phyloP scores from a whole-genome alignment of 2,329 filamentous ascomycete genomes.

The Tolypocladium pustulatum region DNA sequence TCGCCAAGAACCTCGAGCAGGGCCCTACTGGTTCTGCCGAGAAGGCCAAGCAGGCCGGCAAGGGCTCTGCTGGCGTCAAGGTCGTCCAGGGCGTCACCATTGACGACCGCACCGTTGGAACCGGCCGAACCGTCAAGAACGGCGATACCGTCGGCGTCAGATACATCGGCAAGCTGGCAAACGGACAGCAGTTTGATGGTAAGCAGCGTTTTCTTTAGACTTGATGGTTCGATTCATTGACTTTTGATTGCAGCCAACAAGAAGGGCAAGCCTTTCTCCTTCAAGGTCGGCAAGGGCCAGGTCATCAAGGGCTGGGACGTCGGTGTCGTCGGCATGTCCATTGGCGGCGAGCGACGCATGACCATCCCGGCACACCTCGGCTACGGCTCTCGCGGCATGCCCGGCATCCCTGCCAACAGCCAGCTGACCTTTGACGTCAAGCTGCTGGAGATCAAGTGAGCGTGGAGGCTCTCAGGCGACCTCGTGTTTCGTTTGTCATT shows the following conservation, averaged over 20 bases:
- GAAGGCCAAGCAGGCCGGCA: constrained; percentile 26
- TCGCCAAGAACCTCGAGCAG: constrained; percentile 97
- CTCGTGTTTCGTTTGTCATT: background rate
- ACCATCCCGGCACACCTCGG: constrained; percentile 79
- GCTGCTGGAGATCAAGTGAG: constrained; percentile 72
- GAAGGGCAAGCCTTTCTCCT: constrained; percentile 94
- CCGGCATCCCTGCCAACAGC: constrained; percentile 86
- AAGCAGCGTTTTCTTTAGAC: constrained; percentile 26
- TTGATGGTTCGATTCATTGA: background rate
- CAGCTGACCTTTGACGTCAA: constrained; percentile 88
- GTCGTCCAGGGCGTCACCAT: constrained; percentile 80
- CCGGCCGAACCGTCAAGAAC: constrained; percentile 75
- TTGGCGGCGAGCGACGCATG: constrained; percentile 87
- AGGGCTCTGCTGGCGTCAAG: constrained; percentile 57
- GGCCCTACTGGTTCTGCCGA: constrained; percentile 68
- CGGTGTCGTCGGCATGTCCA: constrained; percentile 82
- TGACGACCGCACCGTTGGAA: constrained; percentile 89
- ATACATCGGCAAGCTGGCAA: constrained; percentile 94
- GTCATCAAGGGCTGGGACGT: constrained; percentile 99
- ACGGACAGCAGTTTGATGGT: constrained; percentile 94
- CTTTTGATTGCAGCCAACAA: constrained; percentile 64
- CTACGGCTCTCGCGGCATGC: constrained; percentile 75
- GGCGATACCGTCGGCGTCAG: constrained; percentile 88
- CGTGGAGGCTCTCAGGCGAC: background rate
- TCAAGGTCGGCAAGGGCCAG: constrained; percentile 88